Evolutionary conservation across 768 basidiomycete genomes (phyloP).

Genomic region (Russula olivacea): DNA sequence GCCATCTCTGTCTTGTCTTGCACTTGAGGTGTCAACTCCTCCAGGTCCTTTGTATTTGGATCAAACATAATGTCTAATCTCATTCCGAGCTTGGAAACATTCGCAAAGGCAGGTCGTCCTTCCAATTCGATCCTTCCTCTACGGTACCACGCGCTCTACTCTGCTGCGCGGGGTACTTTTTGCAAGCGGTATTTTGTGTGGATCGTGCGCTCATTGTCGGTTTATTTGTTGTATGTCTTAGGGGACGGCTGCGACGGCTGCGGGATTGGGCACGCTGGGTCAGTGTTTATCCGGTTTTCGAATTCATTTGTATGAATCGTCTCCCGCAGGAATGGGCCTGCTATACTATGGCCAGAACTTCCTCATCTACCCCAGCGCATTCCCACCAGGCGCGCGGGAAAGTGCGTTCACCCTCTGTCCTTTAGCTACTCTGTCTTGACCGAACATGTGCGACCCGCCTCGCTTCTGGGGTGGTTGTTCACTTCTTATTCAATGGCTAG

Average conservation of each 20-base stretch:
- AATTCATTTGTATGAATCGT: not conserved
- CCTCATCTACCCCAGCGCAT: slow-evolving; percentile 86
- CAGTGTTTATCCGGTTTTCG: slow-evolving; percentile 10
- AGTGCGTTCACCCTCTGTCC: slow-evolving; percentile 37
- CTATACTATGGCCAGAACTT: slow-evolving; percentile 84
- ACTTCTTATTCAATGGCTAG: slow-evolving; percentile 33
- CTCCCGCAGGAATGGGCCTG: slow-evolving; percentile 56
- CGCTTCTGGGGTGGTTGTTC: not conserved
- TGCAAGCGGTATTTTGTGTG: too few relatives aligned
- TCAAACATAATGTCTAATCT: too few relatives aligned
- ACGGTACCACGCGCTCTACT: not conserved
- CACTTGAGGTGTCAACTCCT: not conserved
- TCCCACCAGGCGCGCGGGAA: slow-evolving; percentile 71
- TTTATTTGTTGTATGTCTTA: slow-evolving; percentile 12
- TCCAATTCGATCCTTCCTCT: too few relatives aligned
- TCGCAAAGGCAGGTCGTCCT: too few relatives aligned
- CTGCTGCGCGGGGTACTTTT: not conserved
- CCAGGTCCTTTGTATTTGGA: too few relatives aligned
- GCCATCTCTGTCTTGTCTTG: not conserved
- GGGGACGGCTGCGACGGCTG: slow-evolving; percentile 36
- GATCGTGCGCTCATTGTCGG: not conserved
- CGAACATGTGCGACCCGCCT: not conserved
- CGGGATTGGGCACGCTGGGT: slow-evolving; percentile 37
- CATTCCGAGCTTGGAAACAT: too few relatives aligned
- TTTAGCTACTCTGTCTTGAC: not conserved